Base-by-base conservation (phyloP, 2,329 filamentous ascomycete species). In the Talaromyces sp. region DNA sequence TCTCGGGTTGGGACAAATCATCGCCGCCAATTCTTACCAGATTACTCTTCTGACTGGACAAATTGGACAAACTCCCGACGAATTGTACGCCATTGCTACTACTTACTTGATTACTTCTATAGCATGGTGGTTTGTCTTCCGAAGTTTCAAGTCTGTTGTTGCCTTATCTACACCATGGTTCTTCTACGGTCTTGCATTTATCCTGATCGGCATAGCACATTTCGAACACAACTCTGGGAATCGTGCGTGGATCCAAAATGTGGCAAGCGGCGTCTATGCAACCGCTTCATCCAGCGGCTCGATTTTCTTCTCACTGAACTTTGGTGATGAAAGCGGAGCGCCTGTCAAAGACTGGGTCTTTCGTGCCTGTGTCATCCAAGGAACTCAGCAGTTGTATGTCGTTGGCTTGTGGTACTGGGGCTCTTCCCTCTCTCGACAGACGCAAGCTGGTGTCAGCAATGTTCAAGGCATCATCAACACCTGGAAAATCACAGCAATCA, bases 321-420 rank as follows among this genome's bases (percentile, higher is more conserved):
- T 88, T 66, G 85, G 85, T 60, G 83, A 84, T 65, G 84, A 87
- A 75, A 83, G 82, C 48, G 85, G 85, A 53, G 80, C 82, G 3
- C 84, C 85, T 7, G 81, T 87, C 50, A 85, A 83, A 68, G 79
- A 83, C 38, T 88, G 85, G 85, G 84, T 86, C n/a, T 86, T 85
- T 73, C 81, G 86, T 60, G 86, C 86, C 17, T 86, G 85, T 66
- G 71, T 85, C 12, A 86, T 89, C 56, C 85, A 88, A 69, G 86
- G 86, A 48, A 85, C 85, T 7, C 86, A 88, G 67, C 86, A 88
- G 68, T 76, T 86, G 63, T 89, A 88, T 69, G 80, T 87, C 56
- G 81, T 85, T 26, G 82, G 80, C 7, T 77, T 89, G 12, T 89
- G 85, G 85, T 88, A 84, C 68, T 88, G 86, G 86, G 86, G 86